Conservation (phyloP, 768 basidiomycete species). For the Goffeauzyma gilvescens region DNA sequence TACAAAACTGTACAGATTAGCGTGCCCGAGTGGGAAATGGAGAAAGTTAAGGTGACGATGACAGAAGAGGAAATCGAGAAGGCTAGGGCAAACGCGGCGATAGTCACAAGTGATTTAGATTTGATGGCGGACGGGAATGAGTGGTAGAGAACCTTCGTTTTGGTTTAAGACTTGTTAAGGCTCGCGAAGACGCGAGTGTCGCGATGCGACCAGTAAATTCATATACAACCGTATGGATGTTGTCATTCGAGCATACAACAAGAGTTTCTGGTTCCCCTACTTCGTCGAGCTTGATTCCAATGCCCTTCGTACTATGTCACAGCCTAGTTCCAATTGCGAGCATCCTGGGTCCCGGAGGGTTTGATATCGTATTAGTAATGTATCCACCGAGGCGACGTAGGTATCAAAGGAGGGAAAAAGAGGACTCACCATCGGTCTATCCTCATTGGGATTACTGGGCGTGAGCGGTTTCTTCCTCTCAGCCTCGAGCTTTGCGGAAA, state of each 20-base stretch:
- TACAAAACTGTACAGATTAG: constrained; percentile 28
- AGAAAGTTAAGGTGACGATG: constrained; percentile 34
- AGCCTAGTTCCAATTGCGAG: too few species aligned
- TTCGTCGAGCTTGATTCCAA: too few species aligned
- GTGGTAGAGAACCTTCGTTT: constrained; percentile 2
- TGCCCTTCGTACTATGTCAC: too few species aligned
- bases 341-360: too few species aligned
- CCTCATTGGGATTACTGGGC: constrained; percentile 8
- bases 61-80: constrained; percentile 14
- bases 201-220: too few species aligned
- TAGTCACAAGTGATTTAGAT: constrained; percentile 11
- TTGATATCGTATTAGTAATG: too few species aligned
- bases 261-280: too few species aligned
- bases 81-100: constrained; percentile 3
- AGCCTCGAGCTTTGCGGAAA: constrained; percentile 24
- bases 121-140: constrained; percentile 10
- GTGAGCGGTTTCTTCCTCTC: constrained; percentile 15
- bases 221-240: too few species aligned
- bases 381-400: too few species aligned
- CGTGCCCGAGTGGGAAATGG: constrained; percentile 22
- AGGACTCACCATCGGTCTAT: constrained; percentile 25
- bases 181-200: too few species aligned
- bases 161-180: too few species aligned
- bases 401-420: not conserved
- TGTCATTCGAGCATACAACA: too few species aligned